phyloP scores from a whole-genome alignment of 2,329 filamentous ascomycete species.

The Pseudocercospora macadamiae region DNA sequence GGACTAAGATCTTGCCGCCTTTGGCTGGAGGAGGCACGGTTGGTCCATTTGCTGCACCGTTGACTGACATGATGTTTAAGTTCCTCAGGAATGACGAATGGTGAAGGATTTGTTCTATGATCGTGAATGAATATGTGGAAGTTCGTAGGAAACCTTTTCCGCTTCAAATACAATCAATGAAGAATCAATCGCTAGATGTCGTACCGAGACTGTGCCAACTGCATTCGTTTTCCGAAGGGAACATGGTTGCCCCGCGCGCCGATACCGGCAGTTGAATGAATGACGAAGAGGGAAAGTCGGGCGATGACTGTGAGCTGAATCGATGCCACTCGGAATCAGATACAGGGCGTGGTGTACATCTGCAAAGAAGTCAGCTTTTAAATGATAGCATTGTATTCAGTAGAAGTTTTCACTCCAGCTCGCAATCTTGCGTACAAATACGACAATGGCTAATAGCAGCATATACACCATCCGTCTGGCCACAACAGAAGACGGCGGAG shows the following conservation, averaged over 20 bases:
- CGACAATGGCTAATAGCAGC: not conserved
- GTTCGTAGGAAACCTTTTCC: too few relatives aligned
- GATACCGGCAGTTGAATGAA: constrained; percentile 1
- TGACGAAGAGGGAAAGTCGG: not conserved
- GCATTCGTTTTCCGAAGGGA: constrained; percentile 1
- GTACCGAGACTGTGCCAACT: not conserved
- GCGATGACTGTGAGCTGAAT: not conserved
- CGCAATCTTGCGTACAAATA: too few relatives aligned
- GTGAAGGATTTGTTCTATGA: too few relatives aligned
- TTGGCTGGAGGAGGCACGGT: constrained; percentile 5
- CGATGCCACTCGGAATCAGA: not conserved
- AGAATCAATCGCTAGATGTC: not conserved
- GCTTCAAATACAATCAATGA: too few relatives aligned
- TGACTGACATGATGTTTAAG: constrained; percentile 10
- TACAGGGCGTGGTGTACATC: too few relatives aligned
- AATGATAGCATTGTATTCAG: too few relatives aligned
- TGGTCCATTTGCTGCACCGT: constrained; percentile 5
- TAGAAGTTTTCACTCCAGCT: too few relatives aligned
- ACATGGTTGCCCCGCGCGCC: not conserved
- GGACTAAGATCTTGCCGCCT: constrained; percentile 44
- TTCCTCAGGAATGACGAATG: too few relatives aligned
- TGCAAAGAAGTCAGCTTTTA: too few relatives aligned
- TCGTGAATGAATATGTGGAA: too few relatives aligned
- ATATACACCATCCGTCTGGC: constrained; percentile 11
- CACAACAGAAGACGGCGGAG: not conserved